Conservation (phyloP, 192 early-diverging fungal genomes). For the Pilobolus umbonatus region DNA sequence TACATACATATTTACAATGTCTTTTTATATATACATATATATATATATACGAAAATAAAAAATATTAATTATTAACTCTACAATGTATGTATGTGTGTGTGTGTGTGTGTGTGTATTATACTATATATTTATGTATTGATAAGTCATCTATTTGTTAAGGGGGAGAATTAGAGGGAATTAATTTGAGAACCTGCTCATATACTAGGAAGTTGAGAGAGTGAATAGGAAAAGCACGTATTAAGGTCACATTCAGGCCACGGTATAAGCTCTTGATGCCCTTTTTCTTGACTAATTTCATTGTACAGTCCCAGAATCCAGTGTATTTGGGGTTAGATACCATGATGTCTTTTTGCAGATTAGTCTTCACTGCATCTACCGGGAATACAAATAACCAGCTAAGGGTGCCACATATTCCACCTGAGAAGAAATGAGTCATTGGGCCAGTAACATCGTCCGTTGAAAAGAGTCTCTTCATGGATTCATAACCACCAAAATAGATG, state of each 20-base stretch:
- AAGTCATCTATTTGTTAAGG: too few species aligned
- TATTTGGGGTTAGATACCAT: slow-evolving; percentile 44
- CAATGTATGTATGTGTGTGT: slow-evolving; percentile 1
- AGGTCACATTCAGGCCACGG: slow-evolving; percentile 67
- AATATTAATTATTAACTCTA: too few species aligned
- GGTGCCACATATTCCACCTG: slow-evolving; percentile 74
- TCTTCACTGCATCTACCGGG: slow-evolving; percentile 74
- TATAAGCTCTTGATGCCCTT: slow-evolving; percentile 62
- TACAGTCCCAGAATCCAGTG: slow-evolving; percentile 40
- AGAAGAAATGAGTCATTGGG: slow-evolving; percentile 67
- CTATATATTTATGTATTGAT: neutral
- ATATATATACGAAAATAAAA: too few species aligned
- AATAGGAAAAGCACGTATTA: slow-evolving; percentile 73
- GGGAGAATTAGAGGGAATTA: neutral
- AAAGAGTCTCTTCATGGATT: slow-evolving; percentile 46
- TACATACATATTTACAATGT: neutral
- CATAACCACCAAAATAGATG: slow-evolving; percentile 72
- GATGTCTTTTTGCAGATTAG: slow-evolving; percentile 69
- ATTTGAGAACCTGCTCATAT: slow-evolving; percentile 49
- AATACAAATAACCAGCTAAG: slow-evolving; percentile 76
- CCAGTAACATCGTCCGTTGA: slow-evolving; percentile 23
- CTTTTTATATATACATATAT: neutral
- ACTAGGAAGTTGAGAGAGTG: slow-evolving; percentile 82
- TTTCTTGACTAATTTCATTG: slow-evolving; percentile 45
- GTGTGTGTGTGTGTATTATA: neutral